Base-by-base conservation (phyloP, 768 basidiomycete species). In the Melanogaster broomeanus region DNA sequence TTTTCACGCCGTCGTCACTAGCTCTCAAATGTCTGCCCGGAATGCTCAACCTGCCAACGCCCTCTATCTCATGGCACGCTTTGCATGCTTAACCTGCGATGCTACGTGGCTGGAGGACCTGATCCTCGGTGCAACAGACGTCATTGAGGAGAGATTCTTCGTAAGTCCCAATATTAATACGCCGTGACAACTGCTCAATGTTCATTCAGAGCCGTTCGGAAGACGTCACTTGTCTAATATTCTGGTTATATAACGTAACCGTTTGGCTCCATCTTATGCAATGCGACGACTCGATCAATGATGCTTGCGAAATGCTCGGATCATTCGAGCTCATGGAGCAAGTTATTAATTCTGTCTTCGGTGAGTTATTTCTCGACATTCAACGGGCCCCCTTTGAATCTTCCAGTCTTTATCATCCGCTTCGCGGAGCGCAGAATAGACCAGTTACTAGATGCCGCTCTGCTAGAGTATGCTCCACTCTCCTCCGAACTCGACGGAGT, bases 201-300 rank as follows among this genome's bases (percentile, higher is more conserved):
- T 43, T 31, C 50, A 49, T 62, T 19, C 46, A 98, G 95, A 84
- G 74, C 61, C 84, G 82, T 55, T 79, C 89, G 19, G 93, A 97
- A 59, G 91, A 98, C 65, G 70, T 97, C 27, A 84, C 90, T 5
- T 85, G 83, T 63, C 77, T 96, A 22, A 80, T 94, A 30, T 98
- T 98, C 69, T 99, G 97, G 95, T 72, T 96, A 41, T 91, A 93
- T 71, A 99, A 99, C 67, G 80, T 84, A 18, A 92, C 90, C 10
- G 70, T 93, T 25, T 89, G 96, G 80, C 78, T 98, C 15, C 93
- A 98, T 72, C 82, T 98, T 42, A 78, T 99, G 73, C 84, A 88
- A 51, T 93, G 90, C 62, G 91, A 93, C 67, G 80, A 82, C 48
- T 81, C 87, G 16, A 84, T 93, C 58, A 84, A 81, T 51, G 82